These are phyloP conservation scores for Penicillium polonicum DNA, from an alignment of 2,329 filamentous ascomycete genomes.

Conservation along the genomic window DNA sequence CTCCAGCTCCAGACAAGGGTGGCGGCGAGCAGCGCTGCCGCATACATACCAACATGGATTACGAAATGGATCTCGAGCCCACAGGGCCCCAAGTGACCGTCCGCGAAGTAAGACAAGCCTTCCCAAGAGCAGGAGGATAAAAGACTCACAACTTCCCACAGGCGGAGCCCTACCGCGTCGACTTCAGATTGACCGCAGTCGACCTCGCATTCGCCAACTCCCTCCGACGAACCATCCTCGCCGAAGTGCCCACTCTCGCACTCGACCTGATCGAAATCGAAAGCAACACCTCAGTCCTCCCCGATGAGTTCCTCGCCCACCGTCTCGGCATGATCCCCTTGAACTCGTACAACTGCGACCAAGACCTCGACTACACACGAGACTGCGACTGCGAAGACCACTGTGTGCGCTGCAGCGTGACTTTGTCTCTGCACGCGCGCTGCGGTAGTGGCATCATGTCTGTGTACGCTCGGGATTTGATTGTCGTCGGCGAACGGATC, in stretches of 20 bases:
- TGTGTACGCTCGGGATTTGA: constrained; percentile 86
- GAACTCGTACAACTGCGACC: constrained; percentile 76
- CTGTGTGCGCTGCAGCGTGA: constrained; percentile 88
- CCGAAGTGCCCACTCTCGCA: constrained; percentile 90
- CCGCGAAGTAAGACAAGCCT: constrained; percentile 39
- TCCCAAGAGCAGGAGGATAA: not conserved
- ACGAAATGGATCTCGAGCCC: constrained; percentile 51
- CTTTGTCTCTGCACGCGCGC: constrained; percentile 77
- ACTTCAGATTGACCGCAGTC: constrained; percentile 87
- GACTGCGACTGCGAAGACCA: constrained; percentile 97
- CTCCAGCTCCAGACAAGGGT: constrained; percentile 11
- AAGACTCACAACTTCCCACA: constrained; percentile 37
- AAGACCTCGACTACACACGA: constrained; percentile 77
- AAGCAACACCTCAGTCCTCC: constrained; percentile 89
- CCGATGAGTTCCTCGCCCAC: constrained; percentile 94
- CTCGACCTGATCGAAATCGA: constrained; percentile 94
- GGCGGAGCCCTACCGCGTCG: constrained; percentile 77
- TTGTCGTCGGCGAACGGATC: constrained; percentile 66
- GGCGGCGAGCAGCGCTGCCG: constrained; percentile 28
- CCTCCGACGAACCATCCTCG: constrained; percentile 83
- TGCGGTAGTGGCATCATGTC: constrained; percentile 87
- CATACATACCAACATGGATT: constrained; percentile 38
- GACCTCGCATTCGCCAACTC: constrained; percentile 92
- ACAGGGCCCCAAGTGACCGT: constrained; percentile 50
- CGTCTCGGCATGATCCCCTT: constrained; percentile 88